These are phyloP conservation scores for Tylopilus plumbeoviolaceoides DNA, from an alignment of 768 basidiomycete genomes.

Conservation along the genomic window DNA sequence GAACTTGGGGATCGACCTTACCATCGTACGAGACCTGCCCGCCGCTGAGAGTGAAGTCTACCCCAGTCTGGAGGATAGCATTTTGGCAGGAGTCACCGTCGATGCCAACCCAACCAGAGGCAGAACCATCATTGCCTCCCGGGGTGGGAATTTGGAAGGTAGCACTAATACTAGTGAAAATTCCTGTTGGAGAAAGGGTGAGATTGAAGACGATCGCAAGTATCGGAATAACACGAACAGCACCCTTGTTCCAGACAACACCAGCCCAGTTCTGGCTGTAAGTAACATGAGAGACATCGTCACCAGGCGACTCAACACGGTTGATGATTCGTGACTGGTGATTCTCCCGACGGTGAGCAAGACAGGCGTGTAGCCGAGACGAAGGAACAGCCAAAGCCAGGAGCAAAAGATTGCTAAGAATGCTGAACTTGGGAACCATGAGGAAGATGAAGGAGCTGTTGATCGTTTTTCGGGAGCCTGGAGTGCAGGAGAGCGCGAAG, in stretches of 20 bases:
- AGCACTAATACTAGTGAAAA: slow-evolving; percentile 17
- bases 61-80: slow-evolving; percentile 20
- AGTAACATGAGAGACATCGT: neutral
- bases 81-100: slow-evolving; percentile 13
- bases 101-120: slow-evolving; percentile 24
- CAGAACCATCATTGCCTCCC: slow-evolving; percentile 3
- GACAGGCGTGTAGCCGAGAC: slow-evolving; percentile 10
- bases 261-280: slow-evolving; percentile 19
- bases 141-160: slow-evolving; percentile 19
- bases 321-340: slow-evolving; percentile 10
- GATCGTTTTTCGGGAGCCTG: slow-evolving; percentile 2
- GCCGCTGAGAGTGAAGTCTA: slow-evolving; percentile 7
- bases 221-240: neutral
- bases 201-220: neutral
- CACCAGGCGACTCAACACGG: neutral
- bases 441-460: neutral
- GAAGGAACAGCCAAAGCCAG: slow-evolving; percentile 14
- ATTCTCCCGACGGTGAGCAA: slow-evolving; percentile 9
- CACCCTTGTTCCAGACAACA: slow-evolving; percentile 7
- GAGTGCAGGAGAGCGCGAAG: too few species aligned
- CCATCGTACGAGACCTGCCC: slow-evolving; percentile 8
- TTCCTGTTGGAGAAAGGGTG: slow-evolving; percentile 6
- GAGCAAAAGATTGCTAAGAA: slow-evolving; percentile 16
- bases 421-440: slow-evolving; percentile 17
- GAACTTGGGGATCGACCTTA: neutral